phyloP scores from a whole-genome alignment of 495 filamentous ascomycete genomes.

The Rusavskia elegans region DNA sequence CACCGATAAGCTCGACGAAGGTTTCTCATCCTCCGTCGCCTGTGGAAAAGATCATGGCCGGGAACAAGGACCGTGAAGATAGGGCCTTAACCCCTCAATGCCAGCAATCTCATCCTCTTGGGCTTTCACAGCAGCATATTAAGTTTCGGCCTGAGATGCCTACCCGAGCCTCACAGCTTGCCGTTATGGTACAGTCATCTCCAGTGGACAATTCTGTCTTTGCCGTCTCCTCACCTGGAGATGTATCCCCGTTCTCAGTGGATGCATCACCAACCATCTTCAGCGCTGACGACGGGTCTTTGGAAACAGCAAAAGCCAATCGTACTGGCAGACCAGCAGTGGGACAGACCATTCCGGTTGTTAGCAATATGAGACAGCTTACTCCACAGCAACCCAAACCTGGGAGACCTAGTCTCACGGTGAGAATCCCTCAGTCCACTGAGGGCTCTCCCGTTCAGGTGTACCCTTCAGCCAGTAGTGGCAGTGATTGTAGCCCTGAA shows the following conservation, averaged over 20 bases:
- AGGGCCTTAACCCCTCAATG: not conserved
- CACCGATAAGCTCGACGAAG: not conserved
- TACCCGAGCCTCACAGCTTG: not conserved
- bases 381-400: not conserved
- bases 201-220: not conserved
- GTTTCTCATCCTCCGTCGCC: not conserved
- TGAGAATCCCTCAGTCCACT: not conserved
- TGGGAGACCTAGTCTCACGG: not conserved
- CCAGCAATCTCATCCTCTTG: not conserved
- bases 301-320: not conserved
- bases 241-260: not conserved
- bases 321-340: not conserved
- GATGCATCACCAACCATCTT: not conserved
- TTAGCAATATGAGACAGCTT: not conserved
- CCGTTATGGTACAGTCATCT: not conserved
- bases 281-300: not conserved
- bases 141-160: not conserved
- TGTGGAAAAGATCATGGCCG: not conserved
- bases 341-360: not conserved
- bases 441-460: not conserved
- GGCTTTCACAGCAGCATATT: not conserved
- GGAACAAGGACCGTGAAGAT: not conserved
- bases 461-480: not conserved
- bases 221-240: not conserved
- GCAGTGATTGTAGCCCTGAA: not conserved